Conservation (phyloP, 2,329 filamentous ascomycete species). For the Phaeophleospora eucalypticola region DNA sequence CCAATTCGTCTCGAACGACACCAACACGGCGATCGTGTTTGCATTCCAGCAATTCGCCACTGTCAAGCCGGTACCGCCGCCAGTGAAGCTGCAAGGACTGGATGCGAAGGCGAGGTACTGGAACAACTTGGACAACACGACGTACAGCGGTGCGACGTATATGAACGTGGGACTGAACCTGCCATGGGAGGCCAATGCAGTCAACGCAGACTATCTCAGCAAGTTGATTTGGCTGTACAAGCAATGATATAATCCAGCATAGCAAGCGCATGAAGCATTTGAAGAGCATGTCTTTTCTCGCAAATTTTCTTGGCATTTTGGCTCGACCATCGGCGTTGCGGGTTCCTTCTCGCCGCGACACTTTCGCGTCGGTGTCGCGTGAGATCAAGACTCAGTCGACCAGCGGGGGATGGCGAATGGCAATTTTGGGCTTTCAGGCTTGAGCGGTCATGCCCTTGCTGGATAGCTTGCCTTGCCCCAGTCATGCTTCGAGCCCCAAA, state of each 20-base stretch:
- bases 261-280: too few species aligned
- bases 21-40: conserved; percentile 51
- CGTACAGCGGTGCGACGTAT: conserved; percentile 55
- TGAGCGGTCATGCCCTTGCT: too few species aligned
- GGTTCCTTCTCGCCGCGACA: too few species aligned
- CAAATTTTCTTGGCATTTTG: too few species aligned
- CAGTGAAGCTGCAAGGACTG: conserved; percentile 54
- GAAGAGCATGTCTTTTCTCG: too few species aligned
- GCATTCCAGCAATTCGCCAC: conserved; percentile 55
- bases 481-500: too few species aligned
- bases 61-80: conserved; percentile 52
- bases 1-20: conserved; percentile 55
- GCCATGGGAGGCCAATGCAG: conserved; percentile 34
- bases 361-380: too few species aligned
- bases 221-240: conserved; percentile 49
- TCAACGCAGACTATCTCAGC: conserved; percentile 52
- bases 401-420: too few species aligned
- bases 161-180: conserved; percentile 61
- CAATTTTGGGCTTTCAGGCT: too few species aligned
- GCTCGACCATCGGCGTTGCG: too few species aligned
- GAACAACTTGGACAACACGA: conserved; percentile 48
- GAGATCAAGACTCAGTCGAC: too few species aligned
- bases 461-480: too few species aligned
- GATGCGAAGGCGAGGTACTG: conserved; percentile 52
- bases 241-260: conserved; percentile 9